Evolutionary conservation across 257 asterid genomes (phyloP).

Genomic region (Nicotiana knightiana): DNA sequence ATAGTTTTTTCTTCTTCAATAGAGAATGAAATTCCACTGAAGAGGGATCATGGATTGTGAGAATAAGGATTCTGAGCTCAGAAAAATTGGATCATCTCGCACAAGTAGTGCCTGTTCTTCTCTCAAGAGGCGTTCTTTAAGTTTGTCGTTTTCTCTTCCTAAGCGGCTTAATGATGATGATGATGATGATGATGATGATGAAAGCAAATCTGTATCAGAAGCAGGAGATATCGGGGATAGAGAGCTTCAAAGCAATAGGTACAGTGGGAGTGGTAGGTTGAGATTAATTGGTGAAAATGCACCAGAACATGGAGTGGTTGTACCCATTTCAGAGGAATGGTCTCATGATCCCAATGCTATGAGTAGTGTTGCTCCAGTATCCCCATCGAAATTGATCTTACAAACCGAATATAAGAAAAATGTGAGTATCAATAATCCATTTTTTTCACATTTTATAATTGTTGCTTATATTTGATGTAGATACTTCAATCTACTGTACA

Average conservation of each 20-base stretch:
- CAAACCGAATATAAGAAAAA: constrained; percentile 27
- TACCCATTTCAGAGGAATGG: constrained; percentile 39
- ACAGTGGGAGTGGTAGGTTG: constrained; percentile 41
- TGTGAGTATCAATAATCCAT: constrained; percentile 14
- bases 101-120: constrained; percentile 41
- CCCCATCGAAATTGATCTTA: constrained; percentile 20
- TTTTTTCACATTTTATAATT: no score
- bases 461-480: no score
- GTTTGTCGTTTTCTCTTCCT: constrained; percentile 22
- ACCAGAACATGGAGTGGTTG: constrained; percentile 32
- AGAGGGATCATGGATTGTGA: constrained; percentile 38
- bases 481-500: neutral
- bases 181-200: constrained; percentile 20
- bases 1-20: neutral
- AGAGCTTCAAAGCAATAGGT: constrained; percentile 53
- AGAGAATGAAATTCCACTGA: constrained; percentile 7
- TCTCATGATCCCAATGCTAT: neutral
- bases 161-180: constrained; percentile 30
- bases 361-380: neutral
- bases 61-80: constrained; percentile 25
- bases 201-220: constrained; percentile 58
- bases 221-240: constrained; percentile 96
- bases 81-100: constrained; percentile 38
- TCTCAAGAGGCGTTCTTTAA: constrained; percentile 36
- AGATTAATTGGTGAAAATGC: constrained; percentile 33